These are phyloP conservation scores for Haplosporangium sp. DNA, from an alignment of 371 early-diverging fungal genomes.

Conservation along the genomic window DNA sequence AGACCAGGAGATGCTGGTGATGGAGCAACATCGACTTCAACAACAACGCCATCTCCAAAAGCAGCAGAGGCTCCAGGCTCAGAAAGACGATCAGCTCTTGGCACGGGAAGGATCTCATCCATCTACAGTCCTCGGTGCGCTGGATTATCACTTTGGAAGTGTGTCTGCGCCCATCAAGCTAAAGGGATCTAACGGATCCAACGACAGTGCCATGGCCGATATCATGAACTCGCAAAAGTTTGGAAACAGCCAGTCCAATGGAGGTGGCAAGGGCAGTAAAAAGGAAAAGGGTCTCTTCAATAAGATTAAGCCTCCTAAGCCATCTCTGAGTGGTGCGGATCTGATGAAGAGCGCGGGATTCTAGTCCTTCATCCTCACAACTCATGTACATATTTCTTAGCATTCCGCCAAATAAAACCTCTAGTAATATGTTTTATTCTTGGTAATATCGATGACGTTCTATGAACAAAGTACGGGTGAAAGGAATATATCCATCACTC, in stretches of 20 bases:
- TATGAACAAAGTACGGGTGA: not conserved
- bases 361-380: too few relatives aligned
- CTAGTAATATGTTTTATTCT: not conserved
- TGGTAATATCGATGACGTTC: too few relatives aligned
- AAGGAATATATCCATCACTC: too few relatives aligned
- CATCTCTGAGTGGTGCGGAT: conserved; percentile 26
- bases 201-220: too few relatives aligned
- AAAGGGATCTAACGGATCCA: not conserved
- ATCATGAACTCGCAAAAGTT: not conserved
- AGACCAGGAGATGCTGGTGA: conserved; percentile 28
- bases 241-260: not conserved
- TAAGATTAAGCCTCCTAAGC: conserved; percentile 36
- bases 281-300: conserved; percentile 17
- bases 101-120: conserved; percentile 12
- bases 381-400: too few relatives aligned
- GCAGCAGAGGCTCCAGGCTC: conserved; percentile 21
- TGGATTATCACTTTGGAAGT: conserved; percentile 46
- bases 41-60: conserved; percentile 31
- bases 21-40: conserved; percentile 38
- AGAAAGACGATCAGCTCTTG: too few relatives aligned
- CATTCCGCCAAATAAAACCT: too few relatives aligned
- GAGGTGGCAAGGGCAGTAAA: conserved; percentile 4
- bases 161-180: not conserved
- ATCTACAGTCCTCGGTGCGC: conserved; percentile 5
- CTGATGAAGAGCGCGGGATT: conserved; percentile 49